These are phyloP conservation scores for Rosa hybrid DNA, from an alignment of 331 rosid genomes.

Conservation along the genomic window DNA sequence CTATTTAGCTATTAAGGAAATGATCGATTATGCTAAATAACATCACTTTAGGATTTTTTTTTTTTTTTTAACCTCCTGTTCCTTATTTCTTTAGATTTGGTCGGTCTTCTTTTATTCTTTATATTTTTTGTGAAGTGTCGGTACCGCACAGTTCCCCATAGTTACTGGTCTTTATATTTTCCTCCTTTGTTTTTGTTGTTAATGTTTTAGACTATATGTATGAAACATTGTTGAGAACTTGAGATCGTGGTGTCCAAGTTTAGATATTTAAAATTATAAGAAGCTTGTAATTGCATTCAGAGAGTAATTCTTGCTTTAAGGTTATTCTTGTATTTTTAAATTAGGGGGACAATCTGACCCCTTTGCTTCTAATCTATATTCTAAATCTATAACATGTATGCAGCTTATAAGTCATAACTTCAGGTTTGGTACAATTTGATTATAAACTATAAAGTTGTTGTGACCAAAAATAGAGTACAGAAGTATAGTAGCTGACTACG, in stretches of 20 bases:
- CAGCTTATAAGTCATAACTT: not conserved
- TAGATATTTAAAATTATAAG: not conserved
- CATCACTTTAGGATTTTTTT: not conserved
- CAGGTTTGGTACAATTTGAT: not conserved
- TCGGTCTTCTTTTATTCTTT: not conserved
- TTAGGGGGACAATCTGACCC: not conserved
- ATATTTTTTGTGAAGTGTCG: slow-evolving; percentile 4
- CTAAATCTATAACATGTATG: not conserved
- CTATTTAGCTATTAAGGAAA: not conserved
- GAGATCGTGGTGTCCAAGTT: not conserved
- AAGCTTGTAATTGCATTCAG: not conserved
- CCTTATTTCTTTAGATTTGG: not conserved
- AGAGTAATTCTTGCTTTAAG: not conserved
- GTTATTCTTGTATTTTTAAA: not conserved
- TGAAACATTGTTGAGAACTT: not conserved
- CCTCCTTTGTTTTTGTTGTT: not conserved
- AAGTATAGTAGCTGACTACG: not conserved
- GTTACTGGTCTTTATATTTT: not conserved
- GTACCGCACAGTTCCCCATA: not conserved
- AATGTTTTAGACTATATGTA: not conserved
- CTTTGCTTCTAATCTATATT: not conserved
- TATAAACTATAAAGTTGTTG: not conserved
- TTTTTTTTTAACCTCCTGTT: not conserved
- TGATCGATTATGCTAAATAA: slow-evolving; percentile 8
- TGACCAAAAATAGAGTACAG: not conserved